These are phyloP conservation scores for Pythium grandisporangium DNA, from an alignment of 352 stramenopile species.

Conservation along the genomic window DNA sequence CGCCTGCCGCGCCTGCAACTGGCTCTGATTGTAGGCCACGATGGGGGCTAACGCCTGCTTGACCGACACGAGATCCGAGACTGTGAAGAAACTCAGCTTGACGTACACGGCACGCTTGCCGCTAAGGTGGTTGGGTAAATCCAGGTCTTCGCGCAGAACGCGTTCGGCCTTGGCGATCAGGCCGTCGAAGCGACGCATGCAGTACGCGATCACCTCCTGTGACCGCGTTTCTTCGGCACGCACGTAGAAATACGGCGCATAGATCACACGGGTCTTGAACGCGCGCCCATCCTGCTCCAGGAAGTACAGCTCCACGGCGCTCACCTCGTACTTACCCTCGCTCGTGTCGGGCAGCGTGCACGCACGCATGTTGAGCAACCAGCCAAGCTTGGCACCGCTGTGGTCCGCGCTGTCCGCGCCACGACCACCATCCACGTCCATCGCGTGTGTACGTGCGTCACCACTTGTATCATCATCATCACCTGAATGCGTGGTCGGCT, in stretches of 20 bases:
- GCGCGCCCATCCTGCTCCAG: slow-evolving; percentile 87
- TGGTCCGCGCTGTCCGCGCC: not conserved
- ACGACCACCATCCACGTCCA: slow-evolving; percentile 4
- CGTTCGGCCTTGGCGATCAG: slow-evolving; percentile 66
- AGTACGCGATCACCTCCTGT: slow-evolving; percentile 77
- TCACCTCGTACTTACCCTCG: slow-evolving; percentile 76
- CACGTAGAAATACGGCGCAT: slow-evolving; percentile 98
- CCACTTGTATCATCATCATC: not conserved
- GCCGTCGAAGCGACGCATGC: slow-evolving; percentile 76
- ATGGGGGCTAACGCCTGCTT: slow-evolving; percentile 56
- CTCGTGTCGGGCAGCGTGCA: slow-evolving; percentile 40
- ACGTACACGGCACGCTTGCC: slow-evolving; percentile 83
- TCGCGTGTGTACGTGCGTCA: too few species aligned
- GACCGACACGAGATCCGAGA: slow-evolving; percentile 54
- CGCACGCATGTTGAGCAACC: slow-evolving; percentile 62
- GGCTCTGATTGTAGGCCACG: slow-evolving; percentile 53
- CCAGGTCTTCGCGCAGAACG: slow-evolving; percentile 86
- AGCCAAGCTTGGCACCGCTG: slow-evolving; percentile 34
- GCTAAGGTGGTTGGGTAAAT: slow-evolving; percentile 85
- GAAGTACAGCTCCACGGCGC: slow-evolving; percentile 94
- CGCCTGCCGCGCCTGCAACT: slow-evolving; percentile 46
- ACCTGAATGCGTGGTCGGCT: too few species aligned
- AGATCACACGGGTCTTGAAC: slow-evolving; percentile 95
- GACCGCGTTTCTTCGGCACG: slow-evolving; percentile 40
- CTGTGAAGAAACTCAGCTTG: slow-evolving; percentile 87